Evolutionary conservation across 2,329 filamentous ascomycete genomes (phyloP), one percentile per base, ranked within the genome.

Genomic region (Neonectria hederae): DNA sequence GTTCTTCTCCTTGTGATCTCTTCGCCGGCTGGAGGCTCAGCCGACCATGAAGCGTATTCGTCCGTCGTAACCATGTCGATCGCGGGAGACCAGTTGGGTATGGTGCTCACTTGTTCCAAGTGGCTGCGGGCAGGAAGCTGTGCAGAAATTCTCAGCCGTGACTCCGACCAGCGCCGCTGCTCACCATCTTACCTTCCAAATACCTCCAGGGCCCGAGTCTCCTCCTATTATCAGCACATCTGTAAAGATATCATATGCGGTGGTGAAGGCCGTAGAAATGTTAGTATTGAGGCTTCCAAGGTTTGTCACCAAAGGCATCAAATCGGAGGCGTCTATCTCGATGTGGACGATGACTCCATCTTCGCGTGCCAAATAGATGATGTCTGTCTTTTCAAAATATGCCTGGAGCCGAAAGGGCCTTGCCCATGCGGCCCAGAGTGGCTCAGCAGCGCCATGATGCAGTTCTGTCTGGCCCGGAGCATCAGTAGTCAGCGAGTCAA

Each of bases 401-500:
- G 82, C 79, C 64, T 85, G 85, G 24, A 89, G 85, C 8, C 95
- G 89, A 63, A 88, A 86, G 2, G 94, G 92, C 63, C 92, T 87
- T 28, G 93, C 89, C 94, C 95, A 99, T 24, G 91, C 88, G 4
- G 91, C 91, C 92, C 94, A 97, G 4, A 92, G 78, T 1, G 91
- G 91, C 42, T 65, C 74, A 38, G 73, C 79, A 35, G 65, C 76
- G 26, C 83, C 87, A 65, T 83, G 82, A 68, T 84, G 81, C 35
- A 84, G 81, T 35, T 76, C 68, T 0, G 84, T 86, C 9, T 78
- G 76, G 0, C 77, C 74, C 13, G 79, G 80, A 28, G 77, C 69
- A 32, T 78, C 75, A 2, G 84, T 77, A 40, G 81, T 74, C 32
- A 87, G 80, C 6, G 76, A 73, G 54, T 83, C 79, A 60, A 85